Conservation (phyloP, 495 filamentous ascomycete species). For the Trichoderma parareesei region DNA sequence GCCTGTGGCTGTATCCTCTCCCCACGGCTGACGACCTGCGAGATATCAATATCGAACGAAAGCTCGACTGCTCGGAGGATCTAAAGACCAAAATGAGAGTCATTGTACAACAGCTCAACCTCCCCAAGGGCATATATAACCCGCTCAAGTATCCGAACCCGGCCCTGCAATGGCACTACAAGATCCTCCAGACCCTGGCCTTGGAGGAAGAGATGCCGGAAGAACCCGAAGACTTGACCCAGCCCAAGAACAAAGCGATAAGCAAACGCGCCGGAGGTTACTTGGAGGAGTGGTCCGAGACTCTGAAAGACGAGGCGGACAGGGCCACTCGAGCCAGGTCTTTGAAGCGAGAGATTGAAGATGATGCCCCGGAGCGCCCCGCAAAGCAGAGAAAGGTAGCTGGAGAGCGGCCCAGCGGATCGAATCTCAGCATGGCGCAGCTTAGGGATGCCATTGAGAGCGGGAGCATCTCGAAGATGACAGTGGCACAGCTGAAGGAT, state of each 20-base stretch:
- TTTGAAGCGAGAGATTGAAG: conserved; percentile 36
- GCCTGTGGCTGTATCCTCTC: conserved; percentile 81
- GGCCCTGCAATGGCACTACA: conserved; percentile 95
- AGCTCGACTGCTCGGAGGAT: conserved; percentile 56
- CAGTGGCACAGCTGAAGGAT: conserved; percentile 59
- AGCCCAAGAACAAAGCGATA: conserved; percentile 71
- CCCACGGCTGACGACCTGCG: conserved; percentile 91
- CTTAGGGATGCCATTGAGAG: conserved; percentile 54
- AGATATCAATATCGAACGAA: conserved; percentile 47
- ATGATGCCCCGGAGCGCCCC: conserved; percentile 29
- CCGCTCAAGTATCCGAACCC: conserved; percentile 89
- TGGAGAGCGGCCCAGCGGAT: conserved; percentile 17
- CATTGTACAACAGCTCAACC: conserved; percentile 77
- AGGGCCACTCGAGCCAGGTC: conserved; percentile 24
- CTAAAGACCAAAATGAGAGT: conserved; percentile 74
- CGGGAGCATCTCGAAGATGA: conserved; percentile 60
- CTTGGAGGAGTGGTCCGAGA: conserved; percentile 66
- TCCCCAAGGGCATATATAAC: conserved; percentile 78
- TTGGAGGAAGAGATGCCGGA: conserved; percentile 87
- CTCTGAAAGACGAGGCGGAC: conserved; percentile 46
- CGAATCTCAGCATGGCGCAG: conserved; percentile 40
- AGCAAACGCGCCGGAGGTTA: conserved; percentile 77
- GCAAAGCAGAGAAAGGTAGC: conserved; percentile 33
- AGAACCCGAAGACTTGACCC: conserved; percentile 69
- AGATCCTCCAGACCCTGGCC: conserved; percentile 84